Evolutionary conservation across 2,329 filamentous ascomycete species (phyloP).

Genomic region (Fusarium clavum): DNA sequence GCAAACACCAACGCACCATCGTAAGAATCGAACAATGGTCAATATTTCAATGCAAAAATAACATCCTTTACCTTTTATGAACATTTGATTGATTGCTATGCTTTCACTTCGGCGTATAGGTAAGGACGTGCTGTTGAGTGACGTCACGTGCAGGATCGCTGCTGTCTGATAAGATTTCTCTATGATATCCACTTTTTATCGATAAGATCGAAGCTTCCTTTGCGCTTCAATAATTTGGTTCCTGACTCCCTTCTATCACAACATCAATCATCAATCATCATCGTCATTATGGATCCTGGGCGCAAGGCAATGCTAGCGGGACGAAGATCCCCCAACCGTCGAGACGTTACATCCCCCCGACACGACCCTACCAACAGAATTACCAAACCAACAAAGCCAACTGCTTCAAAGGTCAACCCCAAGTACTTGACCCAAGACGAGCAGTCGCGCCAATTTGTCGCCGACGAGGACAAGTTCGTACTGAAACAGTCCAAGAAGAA

Average conservation of each 20-base stretch:
- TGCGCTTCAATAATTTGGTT: conserved; percentile 2
- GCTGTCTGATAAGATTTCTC: conserved; percentile 24
- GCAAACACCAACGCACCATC: too few relatives aligned
- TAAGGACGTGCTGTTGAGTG: neutral
- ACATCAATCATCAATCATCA: conserved; percentile 13
- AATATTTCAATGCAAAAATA: neutral
- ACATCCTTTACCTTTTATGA: neutral
- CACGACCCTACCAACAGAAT: conserved; percentile 67
- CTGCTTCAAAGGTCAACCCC: conserved; percentile 48
- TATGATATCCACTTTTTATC: conserved; percentile 24
- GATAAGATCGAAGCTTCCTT: conserved; percentile 33
- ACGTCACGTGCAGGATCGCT: conserved; percentile 8
- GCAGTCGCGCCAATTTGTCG: conserved; percentile 84
- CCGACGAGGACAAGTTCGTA: conserved; percentile 95
- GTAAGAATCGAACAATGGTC: neutral
- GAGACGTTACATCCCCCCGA: conserved; percentile 67
- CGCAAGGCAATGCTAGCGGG: conserved; percentile 66
- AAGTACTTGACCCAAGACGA: conserved; percentile 77
- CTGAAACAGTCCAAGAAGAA: conserved; percentile 98
- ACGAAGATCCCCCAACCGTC: conserved; percentile 56
- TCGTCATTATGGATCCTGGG: conserved; percentile 62
- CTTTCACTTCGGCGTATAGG: neutral
- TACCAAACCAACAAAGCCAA: conserved; percentile 58
- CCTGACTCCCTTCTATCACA: neutral
- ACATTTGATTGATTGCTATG: neutral